A percentile compares a stretch with the other conserved stretches of the same genome.
These are phyloP conservation scores for Mentha longifolia DNA, from an alignment of 257 asterid genomes.

Conservation along the genomic window DNA sequence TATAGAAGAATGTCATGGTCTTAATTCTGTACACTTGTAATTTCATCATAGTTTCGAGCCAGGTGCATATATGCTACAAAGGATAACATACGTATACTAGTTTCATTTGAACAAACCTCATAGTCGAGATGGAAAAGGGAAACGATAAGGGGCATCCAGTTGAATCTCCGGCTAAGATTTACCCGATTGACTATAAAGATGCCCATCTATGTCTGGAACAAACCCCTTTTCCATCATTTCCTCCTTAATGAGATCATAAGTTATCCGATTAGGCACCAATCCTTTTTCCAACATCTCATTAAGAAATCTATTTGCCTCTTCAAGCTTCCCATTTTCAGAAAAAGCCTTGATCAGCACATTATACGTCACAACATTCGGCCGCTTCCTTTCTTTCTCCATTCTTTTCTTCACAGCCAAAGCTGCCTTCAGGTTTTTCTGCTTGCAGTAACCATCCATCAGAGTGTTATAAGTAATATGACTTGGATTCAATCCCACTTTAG, in stretches of 20 bases:
- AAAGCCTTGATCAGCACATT: conserved; percentile 79
- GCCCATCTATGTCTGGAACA: conserved; percentile 84
- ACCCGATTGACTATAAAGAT: conserved; percentile 53
- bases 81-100: background rate
- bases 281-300: conserved; percentile 98
- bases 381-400: conserved; percentile 85
- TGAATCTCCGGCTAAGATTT: conserved; percentile 28
- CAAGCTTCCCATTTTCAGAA: conserved; percentile 60
- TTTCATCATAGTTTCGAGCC: background rate
- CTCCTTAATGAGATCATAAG: conserved; percentile 75
- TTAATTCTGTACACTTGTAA: background rate
- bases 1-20: background rate
- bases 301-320: conserved; percentile 68
- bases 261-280: conserved; percentile 65
- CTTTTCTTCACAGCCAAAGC: conserved; percentile 73
- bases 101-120: background rate
- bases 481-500: conserved; percentile 56
- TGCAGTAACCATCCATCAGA: conserved; percentile 58
- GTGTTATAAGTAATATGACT: conserved; percentile 74
- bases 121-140: too few species aligned
- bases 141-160: background rate
- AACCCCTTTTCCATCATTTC: conserved; percentile 90
- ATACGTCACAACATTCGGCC: conserved; percentile 76
- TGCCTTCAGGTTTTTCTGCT: conserved; percentile 58
- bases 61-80: conserved; percentile 10